These are phyloP conservation scores for Quercus aquifolioides DNA, from an alignment of 306 rosid genomes.

Conservation along the genomic window DNA sequence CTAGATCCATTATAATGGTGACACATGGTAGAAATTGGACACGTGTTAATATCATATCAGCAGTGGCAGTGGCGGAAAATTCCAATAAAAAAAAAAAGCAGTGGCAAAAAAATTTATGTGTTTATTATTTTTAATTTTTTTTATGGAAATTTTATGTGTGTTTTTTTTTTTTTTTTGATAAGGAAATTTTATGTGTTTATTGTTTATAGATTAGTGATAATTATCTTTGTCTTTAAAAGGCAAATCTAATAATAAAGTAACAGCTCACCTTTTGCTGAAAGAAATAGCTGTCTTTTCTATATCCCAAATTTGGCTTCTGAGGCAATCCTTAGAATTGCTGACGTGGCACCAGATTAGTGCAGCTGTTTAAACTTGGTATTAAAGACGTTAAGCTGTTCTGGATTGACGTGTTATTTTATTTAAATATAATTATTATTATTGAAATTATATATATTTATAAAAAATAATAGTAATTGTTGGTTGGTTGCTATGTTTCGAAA, in stretches of 20 bases:
- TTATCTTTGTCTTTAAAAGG: neutral
- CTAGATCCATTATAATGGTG: too few species aligned
- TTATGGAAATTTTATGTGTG: too few species aligned
- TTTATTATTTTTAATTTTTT: too few species aligned
- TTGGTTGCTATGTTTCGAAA: neutral
- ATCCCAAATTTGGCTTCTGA: slow-evolving; percentile 28
- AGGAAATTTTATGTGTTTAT: too few species aligned
- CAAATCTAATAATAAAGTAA: slow-evolving; percentile 27
- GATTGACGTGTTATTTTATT: neutral
- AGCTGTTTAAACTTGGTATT: neutral
- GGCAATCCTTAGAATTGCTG: slow-evolving; percentile 24
- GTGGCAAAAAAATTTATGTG: too few species aligned
- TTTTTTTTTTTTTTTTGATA: too few species aligned
- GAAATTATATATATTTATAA: too few species aligned
- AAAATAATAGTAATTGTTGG: neutral
- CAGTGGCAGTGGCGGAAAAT: too few species aligned
- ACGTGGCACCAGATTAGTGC: slow-evolving; percentile 33
- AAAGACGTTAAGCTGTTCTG: neutral
- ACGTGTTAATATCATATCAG: too few species aligned
- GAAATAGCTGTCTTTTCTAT: slow-evolving; percentile 29
- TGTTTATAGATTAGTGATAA: neutral
- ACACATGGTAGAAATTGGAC: too few species aligned
- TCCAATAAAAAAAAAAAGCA: too few species aligned
- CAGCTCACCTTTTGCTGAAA: slow-evolving; percentile 13
- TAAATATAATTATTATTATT: neutral